phyloP scores from a whole-genome alignment of 192 early-diverging fungal genomes.

The Diversispora eburnea region DNA sequence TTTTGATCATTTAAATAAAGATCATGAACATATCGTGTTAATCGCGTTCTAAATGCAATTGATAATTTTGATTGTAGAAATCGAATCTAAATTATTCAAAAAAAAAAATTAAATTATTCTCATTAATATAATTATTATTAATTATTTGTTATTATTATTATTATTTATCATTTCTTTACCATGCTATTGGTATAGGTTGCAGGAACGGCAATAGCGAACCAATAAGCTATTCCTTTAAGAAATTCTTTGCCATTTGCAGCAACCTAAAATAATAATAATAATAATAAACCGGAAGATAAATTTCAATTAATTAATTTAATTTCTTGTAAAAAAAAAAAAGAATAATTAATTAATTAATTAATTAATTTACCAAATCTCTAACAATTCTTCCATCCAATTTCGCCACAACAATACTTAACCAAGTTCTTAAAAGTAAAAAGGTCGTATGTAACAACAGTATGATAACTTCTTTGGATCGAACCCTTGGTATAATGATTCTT shows the following conservation, averaged over 20 bases:
- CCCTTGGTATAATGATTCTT: slow-evolving; percentile 76
- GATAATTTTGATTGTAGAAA: slow-evolving; percentile 72
- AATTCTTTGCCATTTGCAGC: slow-evolving; percentile 78
- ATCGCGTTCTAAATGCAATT: slow-evolving; percentile 73
- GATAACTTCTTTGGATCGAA: slow-evolving; percentile 73
- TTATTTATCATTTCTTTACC: slow-evolving; percentile 51
- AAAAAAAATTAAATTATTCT: neutral
- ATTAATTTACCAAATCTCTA: slow-evolving; percentile 76
- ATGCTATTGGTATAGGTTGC: slow-evolving; percentile 98
- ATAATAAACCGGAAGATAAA: too few relatives aligned
- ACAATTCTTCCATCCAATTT: slow-evolving; percentile 91
- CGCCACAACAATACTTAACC: slow-evolving; percentile 88
- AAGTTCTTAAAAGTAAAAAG: slow-evolving; percentile 88
- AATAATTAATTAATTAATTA: neutral
- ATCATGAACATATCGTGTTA: slow-evolving; percentile 85
- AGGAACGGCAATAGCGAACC: slow-evolving; percentile 92
- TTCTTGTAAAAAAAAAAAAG: neutral
- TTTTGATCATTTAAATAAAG: slow-evolving; percentile 80
- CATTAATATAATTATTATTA: neutral
- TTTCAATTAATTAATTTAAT: too few relatives aligned
- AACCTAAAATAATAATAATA: slow-evolving; percentile 42
- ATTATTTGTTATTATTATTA: too few relatives aligned
- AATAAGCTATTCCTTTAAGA: slow-evolving; percentile 71
- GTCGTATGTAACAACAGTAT: slow-evolving; percentile 78
- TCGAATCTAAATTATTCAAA: slow-evolving; percentile 44